Evolutionary conservation across 139 green algal genomes (phyloP).

Genomic region (Trebouxia sp.): DNA sequence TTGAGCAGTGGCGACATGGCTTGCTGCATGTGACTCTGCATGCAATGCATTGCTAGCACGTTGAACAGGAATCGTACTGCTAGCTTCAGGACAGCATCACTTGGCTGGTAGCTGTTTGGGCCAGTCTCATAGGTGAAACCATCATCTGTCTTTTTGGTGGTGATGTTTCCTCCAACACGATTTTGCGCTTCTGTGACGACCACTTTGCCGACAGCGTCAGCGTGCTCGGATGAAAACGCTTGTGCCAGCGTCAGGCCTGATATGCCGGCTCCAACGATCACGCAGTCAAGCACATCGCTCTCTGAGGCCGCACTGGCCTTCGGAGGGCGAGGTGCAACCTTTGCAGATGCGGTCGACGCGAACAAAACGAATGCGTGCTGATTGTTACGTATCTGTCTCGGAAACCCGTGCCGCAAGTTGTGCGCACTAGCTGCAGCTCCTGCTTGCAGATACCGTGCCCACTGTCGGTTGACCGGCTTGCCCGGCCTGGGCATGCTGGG

Average conservation of each 20-base stretch:
- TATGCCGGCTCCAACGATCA: constrained; percentile 37
- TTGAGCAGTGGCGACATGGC: too few species aligned
- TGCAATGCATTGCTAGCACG: neutral
- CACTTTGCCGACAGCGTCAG: constrained; percentile 45
- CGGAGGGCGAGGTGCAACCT: neutral
- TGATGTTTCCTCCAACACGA: constrained; percentile 98
- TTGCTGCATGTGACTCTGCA: neutral
- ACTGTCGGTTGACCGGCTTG: neutral
- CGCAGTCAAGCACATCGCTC: constrained; percentile 18
- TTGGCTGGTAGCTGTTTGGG: constrained; percentile 98
- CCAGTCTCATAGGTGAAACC: constrained; percentile 98
- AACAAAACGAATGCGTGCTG: constrained; percentile 1
- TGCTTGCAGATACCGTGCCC: constrained; percentile 5
- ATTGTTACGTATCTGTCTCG: neutral
- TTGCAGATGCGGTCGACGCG: neutral
- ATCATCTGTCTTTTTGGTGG: constrained; percentile 65
- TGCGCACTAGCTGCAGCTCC: neutral
- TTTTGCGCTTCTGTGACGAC: constrained; percentile 95
- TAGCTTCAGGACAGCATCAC: constrained; percentile 90
- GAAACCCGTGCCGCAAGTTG: neutral
- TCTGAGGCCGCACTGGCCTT: neutral
- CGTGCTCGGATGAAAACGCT: constrained; percentile 70
- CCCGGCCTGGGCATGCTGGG: neutral
- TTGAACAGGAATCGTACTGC: constrained; percentile 58
- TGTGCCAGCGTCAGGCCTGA: constrained; percentile 45